These are phyloP conservation scores for Fusarium verticillioides DNA, from an alignment of 2,329 filamentous ascomycete genomes.

Conservation along the genomic window DNA sequence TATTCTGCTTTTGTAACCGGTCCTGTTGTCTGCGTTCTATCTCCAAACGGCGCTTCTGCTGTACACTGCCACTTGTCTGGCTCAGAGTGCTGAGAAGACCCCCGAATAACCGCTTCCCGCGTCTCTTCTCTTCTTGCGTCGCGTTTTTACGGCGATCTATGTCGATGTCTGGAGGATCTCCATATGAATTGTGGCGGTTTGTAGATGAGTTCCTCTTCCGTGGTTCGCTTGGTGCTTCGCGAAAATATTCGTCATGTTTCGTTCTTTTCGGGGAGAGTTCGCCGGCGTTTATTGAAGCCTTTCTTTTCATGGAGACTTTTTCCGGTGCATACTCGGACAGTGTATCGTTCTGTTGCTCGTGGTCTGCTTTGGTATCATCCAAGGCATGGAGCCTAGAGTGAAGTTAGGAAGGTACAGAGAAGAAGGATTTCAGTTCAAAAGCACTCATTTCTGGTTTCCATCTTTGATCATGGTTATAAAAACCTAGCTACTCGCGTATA, in stretches of 20 bases:
- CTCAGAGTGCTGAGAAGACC: constrained; percentile 81
- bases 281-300: constrained; percentile 38
- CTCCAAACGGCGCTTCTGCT: constrained; percentile 77
- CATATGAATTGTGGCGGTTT: constrained; percentile 18
- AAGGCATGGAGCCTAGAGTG: constrained; percentile 29
- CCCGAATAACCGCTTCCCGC: constrained; percentile 87
- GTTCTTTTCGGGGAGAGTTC: constrained; percentile 44
- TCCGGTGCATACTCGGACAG: constrained; percentile 5
- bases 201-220: constrained; percentile 31
- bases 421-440: constrained; percentile 3
- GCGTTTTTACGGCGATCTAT: constrained; percentile 42
- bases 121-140: constrained; percentile 79
- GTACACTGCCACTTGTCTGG: constrained; percentile 71
- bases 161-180: constrained; percentile 5
- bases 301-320: constrained; percentile 45
- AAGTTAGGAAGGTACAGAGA: constrained; percentile 29
- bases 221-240: constrained; percentile 16
- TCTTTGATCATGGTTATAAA: not conserved
- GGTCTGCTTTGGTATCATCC: constrained; percentile 19
- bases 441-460: constrained; percentile 40
- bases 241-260: constrained; percentile 38
- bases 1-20: constrained; percentile 77
- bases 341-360: not conserved
- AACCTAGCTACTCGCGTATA: not conserved
- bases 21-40: constrained; percentile 86